Evolutionary conservation across 2,329 filamentous ascomycete species (phyloP).

Genomic region (Ploettnerulaceae sp.): DNA sequence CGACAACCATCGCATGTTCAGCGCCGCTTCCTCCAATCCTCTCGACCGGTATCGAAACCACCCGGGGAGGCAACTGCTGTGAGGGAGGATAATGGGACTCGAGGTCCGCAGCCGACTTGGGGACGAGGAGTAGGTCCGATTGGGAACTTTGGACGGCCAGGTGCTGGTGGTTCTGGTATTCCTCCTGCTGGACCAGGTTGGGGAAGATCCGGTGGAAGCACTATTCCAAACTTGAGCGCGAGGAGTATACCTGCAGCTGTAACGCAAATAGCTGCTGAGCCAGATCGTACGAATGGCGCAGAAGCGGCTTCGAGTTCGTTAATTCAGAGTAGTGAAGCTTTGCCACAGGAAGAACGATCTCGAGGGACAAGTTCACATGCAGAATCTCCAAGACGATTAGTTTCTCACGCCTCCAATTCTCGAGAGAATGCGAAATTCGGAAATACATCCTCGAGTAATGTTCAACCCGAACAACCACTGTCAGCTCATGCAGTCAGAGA

Average conservation of each 20-base stretch:
- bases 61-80: constrained; percentile 22
- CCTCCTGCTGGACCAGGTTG: constrained; percentile 3
- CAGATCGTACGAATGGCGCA: too few relatives aligned
- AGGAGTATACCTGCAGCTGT: neutral
- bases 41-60: constrained; percentile 25
- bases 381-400: neutral
- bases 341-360: neutral
- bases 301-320: neutral
- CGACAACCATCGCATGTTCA: constrained; percentile 30
- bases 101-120: constrained; percentile 15
- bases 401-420: neutral
- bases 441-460: neutral
- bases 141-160: constrained; percentile 18
- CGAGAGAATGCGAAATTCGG: neutral
- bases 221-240: neutral
- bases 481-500: neutral
- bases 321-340: neutral
- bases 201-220: constrained; percentile 1
- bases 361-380: neutral
- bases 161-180: constrained; percentile 7
- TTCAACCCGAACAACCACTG: neutral
- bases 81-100: constrained; percentile 13
- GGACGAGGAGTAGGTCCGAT: constrained; percentile 13
- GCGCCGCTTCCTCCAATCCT: constrained; percentile 33
- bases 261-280: neutral